Evolutionary conservation across 2,329 filamentous ascomycete genomes (phyloP).

Genomic region (Ophiostoma piceae): DNA sequence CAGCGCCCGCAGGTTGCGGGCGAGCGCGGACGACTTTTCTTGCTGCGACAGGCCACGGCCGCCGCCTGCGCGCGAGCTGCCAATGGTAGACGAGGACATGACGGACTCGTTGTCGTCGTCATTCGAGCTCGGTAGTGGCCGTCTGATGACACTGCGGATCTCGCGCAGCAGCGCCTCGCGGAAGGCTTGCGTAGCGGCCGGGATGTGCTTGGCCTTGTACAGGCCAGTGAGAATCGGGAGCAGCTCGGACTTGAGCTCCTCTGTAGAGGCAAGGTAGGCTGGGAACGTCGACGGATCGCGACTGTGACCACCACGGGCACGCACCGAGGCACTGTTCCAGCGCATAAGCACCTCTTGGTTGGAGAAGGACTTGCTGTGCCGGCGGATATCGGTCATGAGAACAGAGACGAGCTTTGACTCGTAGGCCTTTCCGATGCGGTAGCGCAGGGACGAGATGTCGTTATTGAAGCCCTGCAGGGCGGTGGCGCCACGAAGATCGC

Average conservation of each 20-base stretch:
- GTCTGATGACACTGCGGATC: slow-evolving; percentile 76
- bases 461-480: slow-evolving; percentile 74
- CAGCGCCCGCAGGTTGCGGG: slow-evolving; percentile 78
- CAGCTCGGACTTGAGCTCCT: slow-evolving; percentile 65
- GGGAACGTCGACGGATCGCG: slow-evolving; percentile 66
- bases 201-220: slow-evolving; percentile 73
- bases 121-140: slow-evolving; percentile 81
- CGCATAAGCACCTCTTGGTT: slow-evolving; percentile 69
- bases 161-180: slow-evolving; percentile 80
- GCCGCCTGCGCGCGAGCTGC: slow-evolving; percentile 36
- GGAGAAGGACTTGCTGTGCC: slow-evolving; percentile 72
- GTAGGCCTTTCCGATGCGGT: slow-evolving; percentile 80
- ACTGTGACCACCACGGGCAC: slow-evolving; percentile 61
- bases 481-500: slow-evolving; percentile 69
- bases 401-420: slow-evolving; percentile 74
- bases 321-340: slow-evolving; percentile 73
- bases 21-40: slow-evolving; percentile 83
- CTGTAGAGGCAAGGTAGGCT: slow-evolving; percentile 69
- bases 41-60: slow-evolving; percentile 68
- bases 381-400: slow-evolving; percentile 71
- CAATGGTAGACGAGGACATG: slow-evolving; percentile 72
- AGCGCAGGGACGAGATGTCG: slow-evolving; percentile 69
- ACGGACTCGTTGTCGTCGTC: slow-evolving; percentile 92
- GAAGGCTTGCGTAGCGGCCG: slow-evolving; percentile 75
- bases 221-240: slow-evolving; percentile 69